Evolutionary conservation across 139 green algal genomes (phyloP).

Genomic region (Coelastrella sp.): DNA sequence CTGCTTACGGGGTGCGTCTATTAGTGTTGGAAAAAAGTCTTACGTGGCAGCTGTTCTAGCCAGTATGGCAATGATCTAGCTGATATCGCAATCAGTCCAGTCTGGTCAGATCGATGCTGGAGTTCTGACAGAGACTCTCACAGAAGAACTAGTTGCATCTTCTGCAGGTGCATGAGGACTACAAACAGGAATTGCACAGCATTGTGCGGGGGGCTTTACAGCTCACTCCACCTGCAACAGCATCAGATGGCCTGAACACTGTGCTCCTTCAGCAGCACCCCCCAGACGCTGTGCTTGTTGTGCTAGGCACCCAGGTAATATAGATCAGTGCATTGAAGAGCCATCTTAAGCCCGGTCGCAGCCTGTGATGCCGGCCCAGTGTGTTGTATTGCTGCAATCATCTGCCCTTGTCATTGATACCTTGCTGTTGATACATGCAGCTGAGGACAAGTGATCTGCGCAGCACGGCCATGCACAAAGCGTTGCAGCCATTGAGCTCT

Average conservation of each 20-base stretch:
- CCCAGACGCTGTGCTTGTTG: conserved; percentile 24
- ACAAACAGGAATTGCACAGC: not conserved
- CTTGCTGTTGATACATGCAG: not conserved
- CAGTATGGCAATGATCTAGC: not conserved
- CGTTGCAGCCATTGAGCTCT: conserved; percentile 12
- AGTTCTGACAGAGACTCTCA: no score
- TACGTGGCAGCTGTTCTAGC: not conserved
- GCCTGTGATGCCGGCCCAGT: no score
- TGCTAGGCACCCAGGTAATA: conserved; percentile 29
- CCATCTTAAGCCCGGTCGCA: no score
- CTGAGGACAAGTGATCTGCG: conserved; percentile 37
- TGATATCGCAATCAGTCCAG: no score
- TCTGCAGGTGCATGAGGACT: conserved; percentile 10
- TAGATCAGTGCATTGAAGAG: not conserved
- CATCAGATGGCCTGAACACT: not conserved
- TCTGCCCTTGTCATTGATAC: not conserved
- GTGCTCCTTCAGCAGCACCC: not conserved
- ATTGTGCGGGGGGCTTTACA: not conserved
- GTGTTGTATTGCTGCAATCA: not conserved
- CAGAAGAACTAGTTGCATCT: not conserved
- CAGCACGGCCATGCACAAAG: not conserved
- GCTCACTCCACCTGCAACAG: not conserved
- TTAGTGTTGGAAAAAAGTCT: not conserved
- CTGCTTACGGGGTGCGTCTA: not conserved
- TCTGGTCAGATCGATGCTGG: no score